Percentiles rank a stretch among this genome's conserved stretches.
Conservation (phyloP, 352 stramenopile genomes). For the Pythium apleroticum region DNA sequence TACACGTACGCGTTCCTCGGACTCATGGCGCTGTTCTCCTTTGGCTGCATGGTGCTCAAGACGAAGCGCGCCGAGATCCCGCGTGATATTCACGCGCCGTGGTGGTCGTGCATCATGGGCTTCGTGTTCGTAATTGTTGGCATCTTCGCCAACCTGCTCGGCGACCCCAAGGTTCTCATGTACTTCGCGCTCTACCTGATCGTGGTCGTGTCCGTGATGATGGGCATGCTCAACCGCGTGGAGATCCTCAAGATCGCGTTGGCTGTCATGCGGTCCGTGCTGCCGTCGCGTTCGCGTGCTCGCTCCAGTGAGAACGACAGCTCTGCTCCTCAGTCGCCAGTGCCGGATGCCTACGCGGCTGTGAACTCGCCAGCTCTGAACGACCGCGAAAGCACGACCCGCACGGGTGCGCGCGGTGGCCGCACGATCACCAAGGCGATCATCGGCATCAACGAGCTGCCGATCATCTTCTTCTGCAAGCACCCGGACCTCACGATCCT, state of each 20-base stretch:
- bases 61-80: conserved; percentile 90
- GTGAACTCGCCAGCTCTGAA: neutral
- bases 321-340: conserved; percentile 1
- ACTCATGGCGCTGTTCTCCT: conserved; percentile 91
- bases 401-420: conserved; percentile 61
- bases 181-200: conserved; percentile 85
- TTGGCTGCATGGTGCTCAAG: conserved; percentile 92
- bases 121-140: conserved; percentile 67
- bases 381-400: conserved; percentile 26
- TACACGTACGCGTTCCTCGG: conserved; percentile 92
- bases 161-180: conserved; percentile 73
- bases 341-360: conserved; percentile 1
- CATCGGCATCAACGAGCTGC: conserved; percentile 66
- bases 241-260: conserved; percentile 67
- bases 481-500: conserved; percentile 80
- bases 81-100: conserved; percentile 78
- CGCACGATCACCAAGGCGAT: conserved; percentile 65
- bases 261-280: conserved; percentile 58
- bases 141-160: conserved; percentile 62
- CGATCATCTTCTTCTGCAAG: conserved; percentile 93
- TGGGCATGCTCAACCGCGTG: conserved; percentile 75
- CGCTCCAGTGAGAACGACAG: conserved; percentile 26
- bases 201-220: conserved; percentile 65
- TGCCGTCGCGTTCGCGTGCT: conserved; percentile 56
- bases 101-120: conserved; percentile 77